Evolutionary conservation across 331 rosid species (phyloP), one percentile per base, ranked within the genome.

Genomic region (Spiraea crenata): DNA sequence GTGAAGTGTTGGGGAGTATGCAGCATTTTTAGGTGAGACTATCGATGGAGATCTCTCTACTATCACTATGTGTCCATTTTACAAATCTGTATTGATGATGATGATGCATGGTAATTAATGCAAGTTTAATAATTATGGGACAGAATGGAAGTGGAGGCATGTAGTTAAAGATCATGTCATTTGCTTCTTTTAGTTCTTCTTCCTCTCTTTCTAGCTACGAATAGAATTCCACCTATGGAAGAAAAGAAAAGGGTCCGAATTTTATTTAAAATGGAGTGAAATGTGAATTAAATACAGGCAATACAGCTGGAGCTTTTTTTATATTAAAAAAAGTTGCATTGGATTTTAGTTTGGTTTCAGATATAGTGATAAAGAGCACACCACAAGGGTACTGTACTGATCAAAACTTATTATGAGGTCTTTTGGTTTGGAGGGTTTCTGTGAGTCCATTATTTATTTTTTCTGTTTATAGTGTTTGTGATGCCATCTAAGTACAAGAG

Each of bases 1-100:
- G 45, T n/a, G 69, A 57, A 76, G 60, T 76, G 62, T 83, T 82
- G 96, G 89, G 89, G 81, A 83, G 31, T 25, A 85, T 85, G 86
- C 76, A 85, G 81, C 79, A 79, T 65, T 75, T 25, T 76, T 67
- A 56, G 79, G 77, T 81, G 80, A 62, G 72, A 80, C 78, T 75
- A 69, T 64, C 81, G 74, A 82, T 79, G 81, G 58, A 40, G 57
- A 15, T 59, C 8, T 67, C 13, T n/a, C 44, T 65, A 69, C 31
- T 25, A 25, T 25, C 31, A 25, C 31, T 25, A 25, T 25, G 31
- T 25, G 31, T 25, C 31, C 31, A 25, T 25, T 25, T 25, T 25
- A 25, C 2, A 25, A 25, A 25, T 57, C 75, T 60, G 20, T 39
- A 15, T 40, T 49, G 41, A 57, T 42, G n/a, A 48, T 76, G 15